Evolutionary conservation across 2,329 filamentous ascomycete species (phyloP), one percentile per base, ranked within the genome.

Genomic region (Kalmusia sp.): DNA sequence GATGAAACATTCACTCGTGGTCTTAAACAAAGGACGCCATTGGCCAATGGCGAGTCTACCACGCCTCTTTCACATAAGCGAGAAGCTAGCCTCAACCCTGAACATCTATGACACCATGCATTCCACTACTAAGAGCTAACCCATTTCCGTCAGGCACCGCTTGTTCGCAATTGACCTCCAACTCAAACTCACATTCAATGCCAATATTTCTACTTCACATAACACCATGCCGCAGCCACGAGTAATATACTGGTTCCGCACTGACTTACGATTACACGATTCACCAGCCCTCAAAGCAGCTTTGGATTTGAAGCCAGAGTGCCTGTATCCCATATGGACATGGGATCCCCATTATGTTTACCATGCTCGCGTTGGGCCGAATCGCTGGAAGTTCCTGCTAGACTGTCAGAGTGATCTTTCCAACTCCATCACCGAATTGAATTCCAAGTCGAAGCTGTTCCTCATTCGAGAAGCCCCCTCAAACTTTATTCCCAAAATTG

Each of bases 281-380:
- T 91, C 88, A 0, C 89, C 89, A 7, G 89, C 88, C 1, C 77
- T 93, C 22, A 82, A 87, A 69, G 88, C 88, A 2, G 90, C 90
- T 0, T 74, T 93, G 6, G 87, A 89, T 52, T 79, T 92, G 6
- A 79, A 89, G 0, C 88, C 89, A 1, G 82, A 83, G 47, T 84
- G 82, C 17, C 77, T 93, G 22, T 92, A 88, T 78, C 89, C 89
- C 1, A 83, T 92, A 39, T 93, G 90, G 81, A 91, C 87, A 1
- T 93, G 89, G 88, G 89, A 92, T 68, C 89, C 89, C 51, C 88
- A 92, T 69, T 92, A 92, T 68, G 88, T 92, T 22, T 92, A 91
- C 68, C 82, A 82, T 27, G 85, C 87, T 1, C 82, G 89, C 52
- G 88, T 87, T 4, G 88, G 88, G 0, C 77, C 85, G 7, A 93